Base-by-base conservation (phyloP, 2,329 filamentous ascomycete genomes). In the Aspergillus sp. region DNA sequence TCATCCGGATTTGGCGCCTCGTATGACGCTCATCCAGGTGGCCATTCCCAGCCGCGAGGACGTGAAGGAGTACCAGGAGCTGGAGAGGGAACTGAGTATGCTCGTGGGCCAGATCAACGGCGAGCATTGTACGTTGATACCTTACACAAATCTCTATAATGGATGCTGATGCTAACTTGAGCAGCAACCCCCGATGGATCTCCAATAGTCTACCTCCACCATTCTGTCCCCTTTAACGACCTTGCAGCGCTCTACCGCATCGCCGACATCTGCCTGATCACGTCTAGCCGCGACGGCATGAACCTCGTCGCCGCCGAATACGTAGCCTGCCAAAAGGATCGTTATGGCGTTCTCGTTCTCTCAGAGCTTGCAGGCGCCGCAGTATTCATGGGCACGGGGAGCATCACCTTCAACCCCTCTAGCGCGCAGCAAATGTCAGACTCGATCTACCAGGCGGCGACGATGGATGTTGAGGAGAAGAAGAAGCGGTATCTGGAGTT, bases 291-390 rank as follows among this genome's bases (percentile, higher is more conserved):
- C 44, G 93, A 98, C 70, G 93, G 93, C 68, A 97, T 98, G 93
- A 98, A 98, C 74, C 84, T 98, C 14, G 93, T 98, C 19, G 93
- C 91, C 0, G 97, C 96, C 76, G 93, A 98, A 76, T 98, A 97
- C 77, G 95, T 97, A 60, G 93, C 93, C 15, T 93, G 90, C 21
- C 93, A 97, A 73, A 84, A 88, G 65, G 84, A 93, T 68, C 86
- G 89, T 54, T 90, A 96, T 70, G 93, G 93, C 47, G 90, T 93
- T 52, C 90, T 98, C 84, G 91, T 97, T 53, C 84, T 97, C 39
- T 96, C 92, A 49, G 92, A 97, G 71, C 97, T 97, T 72, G 91
- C 93, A 0, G 93, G 93, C n/a, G 93, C 93, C 1, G 92, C 93
- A 0, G 90, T 96, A 71, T 95, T 89, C 53, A 84, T 97, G 72